phyloP scores from a whole-genome alignment of 768 basidiomycete species.

The Favolaschia claudopus region DNA sequence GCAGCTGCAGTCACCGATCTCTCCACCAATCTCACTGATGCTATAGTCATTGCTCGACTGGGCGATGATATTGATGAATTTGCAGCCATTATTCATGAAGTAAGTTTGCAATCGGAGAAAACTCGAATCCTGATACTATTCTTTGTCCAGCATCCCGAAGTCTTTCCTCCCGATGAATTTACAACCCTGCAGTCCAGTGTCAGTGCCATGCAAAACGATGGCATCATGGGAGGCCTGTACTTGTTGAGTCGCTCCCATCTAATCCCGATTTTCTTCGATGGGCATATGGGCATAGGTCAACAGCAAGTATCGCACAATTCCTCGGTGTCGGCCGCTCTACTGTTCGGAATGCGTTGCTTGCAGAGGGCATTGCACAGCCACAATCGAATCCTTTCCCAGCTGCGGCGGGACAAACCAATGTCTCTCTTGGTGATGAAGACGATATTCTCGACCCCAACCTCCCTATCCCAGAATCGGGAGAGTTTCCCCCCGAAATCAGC shows the following conservation, averaged over 20 bases:
- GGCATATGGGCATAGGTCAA: slow-evolving; percentile 24
- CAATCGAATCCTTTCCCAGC: slow-evolving; percentile 9
- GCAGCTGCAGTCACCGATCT: background rate
- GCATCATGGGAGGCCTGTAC: no score
- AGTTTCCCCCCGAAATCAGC: background rate
- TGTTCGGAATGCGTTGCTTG: slow-evolving; percentile 22
- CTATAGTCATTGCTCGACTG: background rate
- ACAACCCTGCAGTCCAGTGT: background rate
- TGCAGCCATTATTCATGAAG: no score
- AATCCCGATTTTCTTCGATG: slow-evolving; percentile 28
- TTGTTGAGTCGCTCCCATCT: no score
- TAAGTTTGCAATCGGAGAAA: no score
- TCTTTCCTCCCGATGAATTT: no score
- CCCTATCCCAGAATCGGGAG: background rate
- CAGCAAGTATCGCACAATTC: slow-evolving; percentile 22
- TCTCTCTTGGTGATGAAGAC: slow-evolving; percentile 7
- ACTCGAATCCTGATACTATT: no score
- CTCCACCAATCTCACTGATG: background rate
- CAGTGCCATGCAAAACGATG: background rate
- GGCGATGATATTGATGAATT: background rate
- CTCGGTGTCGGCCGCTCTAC: slow-evolving; percentile 20
- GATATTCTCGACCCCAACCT: slow-evolving; percentile 14
- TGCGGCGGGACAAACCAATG: background rate
- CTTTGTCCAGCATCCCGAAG: no score
- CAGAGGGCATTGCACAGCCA: slow-evolving; percentile 20